Conservation (phyloP, 1,139 yeast genomes). For the Sugiyamaella japonica region DNA sequence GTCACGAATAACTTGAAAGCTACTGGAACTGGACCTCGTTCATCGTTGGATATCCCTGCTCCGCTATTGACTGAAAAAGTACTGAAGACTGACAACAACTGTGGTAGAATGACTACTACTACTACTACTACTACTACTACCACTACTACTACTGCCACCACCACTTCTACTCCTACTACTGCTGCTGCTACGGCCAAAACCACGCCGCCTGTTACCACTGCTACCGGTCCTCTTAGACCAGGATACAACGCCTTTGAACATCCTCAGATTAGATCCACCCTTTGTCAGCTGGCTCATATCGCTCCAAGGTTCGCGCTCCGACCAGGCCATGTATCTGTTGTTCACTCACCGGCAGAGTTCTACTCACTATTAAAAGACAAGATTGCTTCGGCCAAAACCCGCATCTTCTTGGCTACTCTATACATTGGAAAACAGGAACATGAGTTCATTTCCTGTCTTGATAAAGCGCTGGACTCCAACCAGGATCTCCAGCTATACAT, state of each 20-base stretch:
- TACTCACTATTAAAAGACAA: slow-evolving; percentile 52
- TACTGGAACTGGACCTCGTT: neutral
- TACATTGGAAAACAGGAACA: slow-evolving; percentile 82
- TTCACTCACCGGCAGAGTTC: slow-evolving; percentile 68
- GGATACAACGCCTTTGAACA: slow-evolving; percentile 21
- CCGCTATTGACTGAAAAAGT: too few species aligned
- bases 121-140: neutral
- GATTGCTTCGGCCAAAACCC: slow-evolving; percentile 49
- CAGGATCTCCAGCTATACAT: slow-evolving; percentile 66
- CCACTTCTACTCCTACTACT: neutral
- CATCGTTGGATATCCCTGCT: neutral
- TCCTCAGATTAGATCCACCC: slow-evolving; percentile 33
- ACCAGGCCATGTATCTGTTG: slow-evolving; percentile 61
- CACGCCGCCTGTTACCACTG: too few species aligned
- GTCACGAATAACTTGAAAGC: neutral
- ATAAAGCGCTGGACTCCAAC: slow-evolving; percentile 56
- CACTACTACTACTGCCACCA: neutral
- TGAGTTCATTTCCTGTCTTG: slow-evolving; percentile 51
- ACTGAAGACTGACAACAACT: too few species aligned
- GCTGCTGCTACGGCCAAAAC: neutral
- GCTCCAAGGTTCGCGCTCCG: slow-evolving; percentile 68
- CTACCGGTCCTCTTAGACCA: neutral
- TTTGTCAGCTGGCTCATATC: slow-evolving; percentile 56
- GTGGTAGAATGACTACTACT: neutral
- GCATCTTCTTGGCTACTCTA: slow-evolving; percentile 80